Base-by-base conservation (phyloP, 768 basidiomycete species). In the Brasilioporus rufonigricans region DNA sequence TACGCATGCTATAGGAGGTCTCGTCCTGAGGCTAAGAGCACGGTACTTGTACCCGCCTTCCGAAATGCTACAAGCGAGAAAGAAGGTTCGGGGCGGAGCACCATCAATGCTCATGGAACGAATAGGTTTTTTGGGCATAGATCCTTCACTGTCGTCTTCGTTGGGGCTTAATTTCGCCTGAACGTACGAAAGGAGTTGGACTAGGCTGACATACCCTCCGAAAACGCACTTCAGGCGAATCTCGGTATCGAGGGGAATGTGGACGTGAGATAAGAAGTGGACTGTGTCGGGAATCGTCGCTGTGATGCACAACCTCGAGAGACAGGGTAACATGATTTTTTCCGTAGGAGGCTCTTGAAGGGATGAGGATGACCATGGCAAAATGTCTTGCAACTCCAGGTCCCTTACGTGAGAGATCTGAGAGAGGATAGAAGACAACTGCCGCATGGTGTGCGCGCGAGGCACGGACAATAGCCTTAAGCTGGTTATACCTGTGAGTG, bases 141-240 rank as follows among this genome's bases (percentile, higher is more conserved):
- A 31, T 14, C 7, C 38, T n/a, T 19, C 31, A 12, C 33, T 21
- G 21, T 53, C 46, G n/a, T 41, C 24, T 27, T 27, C 32, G 14
- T 41, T 19, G 4, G 32, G 33, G n/a, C 16, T 21, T 16, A 44
- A 18, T 21, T 19, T 43, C 38, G 26, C 26, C 24, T 53, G n/a
- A 26, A 54, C 11, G 33, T 48, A 43, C 35, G 53, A 54, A 27
- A 54, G 40, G 39, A 48, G 40, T 27, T 35, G 47, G 10, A 24
- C 19, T 13, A 55, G 26, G 19, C 26, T 49, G 24, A n/a, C 40
- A 9, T 54, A 14, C 7, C 46, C 23, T 41, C 40, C 53, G 43
- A 29, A 43, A 29, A 44, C 36, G 23, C 36, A 53, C 31, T 53
- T 53, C 16, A 46, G 24, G 29, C 44, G 45, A 35, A 26, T 46